These are phyloP conservation scores for Trametes hirsuta DNA, from an alignment of 1,284 basidiomycete species.

Conservation along the genomic window DNA sequence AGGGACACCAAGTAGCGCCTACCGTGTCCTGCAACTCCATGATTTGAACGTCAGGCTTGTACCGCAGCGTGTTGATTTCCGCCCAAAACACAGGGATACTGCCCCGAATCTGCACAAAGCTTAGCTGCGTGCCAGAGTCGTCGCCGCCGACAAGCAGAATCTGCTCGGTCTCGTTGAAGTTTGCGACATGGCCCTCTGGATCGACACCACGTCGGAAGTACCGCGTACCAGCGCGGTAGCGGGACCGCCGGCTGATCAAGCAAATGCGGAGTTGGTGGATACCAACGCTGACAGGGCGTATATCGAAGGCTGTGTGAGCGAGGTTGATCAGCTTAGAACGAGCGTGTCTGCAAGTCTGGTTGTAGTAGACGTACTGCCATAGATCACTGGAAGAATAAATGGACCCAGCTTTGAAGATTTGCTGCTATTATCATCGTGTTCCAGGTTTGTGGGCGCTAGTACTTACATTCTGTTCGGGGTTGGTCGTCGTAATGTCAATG, in stretches of 20 bases:
- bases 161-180: conserved; percentile 96
- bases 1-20: conserved; percentile 29
- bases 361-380: conserved; percentile 70
- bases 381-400: conserved; percentile 91
- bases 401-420: conserved; percentile 63
- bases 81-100: conserved; percentile 97
- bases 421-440: background rate
- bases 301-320: conserved; percentile 74
- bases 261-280: conserved; percentile 83
- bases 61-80: conserved; percentile 94
- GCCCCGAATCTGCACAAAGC: conserved; percentile 93
- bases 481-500: conserved; percentile 61
- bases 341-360: background rate
- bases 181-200: conserved; percentile 80
- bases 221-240: conserved; percentile 93
- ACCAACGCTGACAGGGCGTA: conserved; percentile 80
- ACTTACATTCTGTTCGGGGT: conserved; percentile 64
- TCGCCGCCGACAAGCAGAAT: conserved; percentile 73
- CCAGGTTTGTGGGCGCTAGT: background rate
- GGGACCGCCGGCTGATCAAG: conserved; percentile 91
- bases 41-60: conserved; percentile 96
- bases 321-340: background rate
- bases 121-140: conserved; percentile 65
- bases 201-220: conserved; percentile 98
- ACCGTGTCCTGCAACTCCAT: conserved; percentile 92